A percentile compares a stretch with the other conserved stretches of the same genome.
Conservation (phyloP, 345 rosid genomes). For the Hevea brasiliensis region DNA sequence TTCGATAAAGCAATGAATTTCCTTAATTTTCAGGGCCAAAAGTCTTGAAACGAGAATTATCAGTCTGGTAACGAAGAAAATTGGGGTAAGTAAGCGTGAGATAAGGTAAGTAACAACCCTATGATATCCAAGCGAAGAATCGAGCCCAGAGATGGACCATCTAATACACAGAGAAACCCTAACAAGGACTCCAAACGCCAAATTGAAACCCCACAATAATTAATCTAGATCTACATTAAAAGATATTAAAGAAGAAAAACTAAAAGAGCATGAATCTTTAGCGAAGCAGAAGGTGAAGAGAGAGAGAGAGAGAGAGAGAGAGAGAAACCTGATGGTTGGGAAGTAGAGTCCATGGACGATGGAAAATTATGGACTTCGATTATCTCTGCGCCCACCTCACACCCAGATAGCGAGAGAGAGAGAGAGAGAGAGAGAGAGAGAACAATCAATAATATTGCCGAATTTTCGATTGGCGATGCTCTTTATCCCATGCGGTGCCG, state of each 20-base stretch:
- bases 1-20: not conserved
- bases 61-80: not conserved
- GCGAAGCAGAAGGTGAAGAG: not conserved
- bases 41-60: not conserved
- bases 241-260: not conserved
- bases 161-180: conserved; percentile 1
- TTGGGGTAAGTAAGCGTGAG: too few relatives aligned
- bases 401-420: not conserved
- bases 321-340: conserved; percentile 48
- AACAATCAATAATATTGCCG: not conserved
- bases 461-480: too few relatives aligned
- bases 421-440: not conserved
- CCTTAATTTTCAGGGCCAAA: not conserved
- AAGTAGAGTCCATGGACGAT: conserved; percentile 45
- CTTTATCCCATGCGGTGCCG: too few relatives aligned
- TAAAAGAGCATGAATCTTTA: not conserved
- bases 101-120: not conserved
- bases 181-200: not conserved
- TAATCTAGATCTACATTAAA: not conserved
- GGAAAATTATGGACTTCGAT: conserved; percentile 19
- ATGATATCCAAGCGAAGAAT: not conserved
- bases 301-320: not conserved
- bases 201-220: not conserved
- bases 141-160: not conserved
- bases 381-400: conserved; percentile 28